phyloP scores from a whole-genome alignment of 228 moss, liverwort and hornwort species.

The Sphagnum magellanicum region DNA sequence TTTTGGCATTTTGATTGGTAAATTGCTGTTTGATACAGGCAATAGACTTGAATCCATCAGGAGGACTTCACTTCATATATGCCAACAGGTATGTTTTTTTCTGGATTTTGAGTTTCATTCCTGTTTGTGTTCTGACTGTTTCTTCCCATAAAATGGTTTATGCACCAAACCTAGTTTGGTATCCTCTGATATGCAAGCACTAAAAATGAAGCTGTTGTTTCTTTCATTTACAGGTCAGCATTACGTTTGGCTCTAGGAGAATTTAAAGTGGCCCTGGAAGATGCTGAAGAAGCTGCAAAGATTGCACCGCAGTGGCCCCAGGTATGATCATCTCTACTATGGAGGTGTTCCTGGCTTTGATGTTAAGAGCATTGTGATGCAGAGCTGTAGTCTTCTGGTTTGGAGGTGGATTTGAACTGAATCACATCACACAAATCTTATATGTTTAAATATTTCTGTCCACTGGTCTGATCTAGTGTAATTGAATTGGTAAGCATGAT shows the following conservation, averaged over 20 bases:
- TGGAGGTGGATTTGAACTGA: neutral
- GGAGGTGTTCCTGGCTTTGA: neutral
- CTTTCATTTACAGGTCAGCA: constrained; percentile 39
- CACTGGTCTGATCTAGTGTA: neutral
- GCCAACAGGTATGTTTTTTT: constrained; percentile 27
- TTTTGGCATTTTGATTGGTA: neutral
- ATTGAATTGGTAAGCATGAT: neutral
- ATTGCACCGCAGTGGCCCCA: constrained; percentile 62
- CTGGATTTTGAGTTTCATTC: neutral
- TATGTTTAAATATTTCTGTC: neutral
- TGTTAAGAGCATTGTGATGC: neutral
- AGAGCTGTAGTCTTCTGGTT: neutral
- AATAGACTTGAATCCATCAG: constrained; percentile 42
- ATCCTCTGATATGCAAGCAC: neutral
- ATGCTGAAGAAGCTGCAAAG: constrained; percentile 42
- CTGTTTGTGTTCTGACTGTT: neutral
- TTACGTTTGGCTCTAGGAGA: constrained; percentile 49
- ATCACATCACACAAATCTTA: neutral
- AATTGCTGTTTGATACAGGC: constrained; percentile 20
- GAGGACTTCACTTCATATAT: constrained; percentile 52
- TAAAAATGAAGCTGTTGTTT: neutral
- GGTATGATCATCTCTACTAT: constrained; percentile 12
- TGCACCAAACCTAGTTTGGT: neutral
- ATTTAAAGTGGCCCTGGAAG: constrained; percentile 42
- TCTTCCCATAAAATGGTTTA: neutral